A percentile compares a stretch with the other conserved stretches of the same genome.
Conservation (phyloP, 768 basidiomycete genomes). For the Boletus insuetus region DNA sequence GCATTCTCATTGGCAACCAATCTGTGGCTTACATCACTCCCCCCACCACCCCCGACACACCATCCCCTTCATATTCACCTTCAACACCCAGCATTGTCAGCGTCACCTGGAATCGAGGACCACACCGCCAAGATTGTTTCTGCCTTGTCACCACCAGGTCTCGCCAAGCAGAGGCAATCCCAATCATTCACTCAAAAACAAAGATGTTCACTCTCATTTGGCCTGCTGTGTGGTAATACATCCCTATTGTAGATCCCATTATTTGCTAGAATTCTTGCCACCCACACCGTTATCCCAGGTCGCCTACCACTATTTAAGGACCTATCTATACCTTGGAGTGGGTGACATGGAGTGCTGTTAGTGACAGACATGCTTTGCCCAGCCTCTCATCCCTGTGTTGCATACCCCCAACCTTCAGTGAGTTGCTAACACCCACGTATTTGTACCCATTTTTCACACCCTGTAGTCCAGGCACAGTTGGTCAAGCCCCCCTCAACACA, state of each 20-base stretch:
- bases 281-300: no score
- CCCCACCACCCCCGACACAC: conserved; percentile 46
- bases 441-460: background rate
- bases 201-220: no score
- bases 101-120: conserved; percentile 51
- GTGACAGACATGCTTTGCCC: conserved; percentile 20
- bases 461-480: conserved; percentile 17
- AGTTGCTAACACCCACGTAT: background rate
- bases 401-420: conserved; percentile 28
- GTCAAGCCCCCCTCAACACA: conserved; percentile 32
- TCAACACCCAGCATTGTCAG: conserved; percentile 57
- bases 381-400: conserved; percentile 27
- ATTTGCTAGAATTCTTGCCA: no score
- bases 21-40: conserved; percentile 23
- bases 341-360: conserved; percentile 24
- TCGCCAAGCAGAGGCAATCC: conserved; percentile 22
- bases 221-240: no score
- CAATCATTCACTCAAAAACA: conserved; percentile 35
- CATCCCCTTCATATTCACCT: conserved; percentile 52
- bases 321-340: conserved; percentile 32
- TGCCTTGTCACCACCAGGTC: conserved; percentile 37
- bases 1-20: conserved; percentile 8
- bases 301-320: no score
- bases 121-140: conserved; percentile 46
- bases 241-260: no score